Conservation (phyloP, 768 basidiomycete genomes). For the Pisolithus sp. region DNA sequence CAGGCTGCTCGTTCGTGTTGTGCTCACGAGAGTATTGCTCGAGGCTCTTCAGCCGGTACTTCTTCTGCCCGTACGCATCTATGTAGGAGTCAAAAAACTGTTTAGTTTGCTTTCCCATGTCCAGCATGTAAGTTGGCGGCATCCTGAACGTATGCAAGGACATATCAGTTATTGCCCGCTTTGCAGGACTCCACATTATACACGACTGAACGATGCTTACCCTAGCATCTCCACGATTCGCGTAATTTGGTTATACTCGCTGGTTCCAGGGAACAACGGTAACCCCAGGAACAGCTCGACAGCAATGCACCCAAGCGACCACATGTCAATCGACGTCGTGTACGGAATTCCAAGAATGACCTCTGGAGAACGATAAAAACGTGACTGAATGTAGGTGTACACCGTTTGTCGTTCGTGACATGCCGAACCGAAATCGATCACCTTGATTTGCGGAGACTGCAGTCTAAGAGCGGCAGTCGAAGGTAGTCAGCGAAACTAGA, state of each 20-base stretch:
- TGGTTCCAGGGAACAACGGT: constrained; percentile 96
- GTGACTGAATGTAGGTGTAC: constrained; percentile 98
- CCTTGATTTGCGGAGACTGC: constrained; percentile 96
- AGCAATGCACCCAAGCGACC: constrained; percentile 97
- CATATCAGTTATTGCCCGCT: not conserved
- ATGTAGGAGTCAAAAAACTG: constrained; percentile 88
- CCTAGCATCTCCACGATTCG: constrained; percentile 98
- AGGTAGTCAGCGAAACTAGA: constrained; percentile 1
- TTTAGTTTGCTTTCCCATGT: constrained; percentile 88
- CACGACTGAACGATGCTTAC: constrained; percentile 40
- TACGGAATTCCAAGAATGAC: constrained; percentile 93
- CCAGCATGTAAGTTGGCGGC: constrained; percentile 90
- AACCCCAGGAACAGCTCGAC: constrained; percentile 96
- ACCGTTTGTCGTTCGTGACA: constrained; percentile 99
- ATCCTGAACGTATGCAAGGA: constrained; percentile 40
- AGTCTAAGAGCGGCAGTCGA: constrained; percentile 43
- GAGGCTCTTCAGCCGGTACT: constrained; percentile 81
- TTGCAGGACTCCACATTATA: not conserved
- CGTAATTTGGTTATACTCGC: constrained; percentile 97
- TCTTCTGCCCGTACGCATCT: constrained; percentile 73
- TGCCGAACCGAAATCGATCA: constrained; percentile 98
- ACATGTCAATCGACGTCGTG: constrained; percentile 96
- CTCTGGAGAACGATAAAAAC: constrained; percentile 98
- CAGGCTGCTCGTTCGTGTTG: constrained; percentile 92
- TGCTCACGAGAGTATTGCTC: constrained; percentile 97